phyloP scores from a whole-genome alignment of 2,329 filamentous ascomycete genomes.

The Plectosphaerella cucumerina region DNA sequence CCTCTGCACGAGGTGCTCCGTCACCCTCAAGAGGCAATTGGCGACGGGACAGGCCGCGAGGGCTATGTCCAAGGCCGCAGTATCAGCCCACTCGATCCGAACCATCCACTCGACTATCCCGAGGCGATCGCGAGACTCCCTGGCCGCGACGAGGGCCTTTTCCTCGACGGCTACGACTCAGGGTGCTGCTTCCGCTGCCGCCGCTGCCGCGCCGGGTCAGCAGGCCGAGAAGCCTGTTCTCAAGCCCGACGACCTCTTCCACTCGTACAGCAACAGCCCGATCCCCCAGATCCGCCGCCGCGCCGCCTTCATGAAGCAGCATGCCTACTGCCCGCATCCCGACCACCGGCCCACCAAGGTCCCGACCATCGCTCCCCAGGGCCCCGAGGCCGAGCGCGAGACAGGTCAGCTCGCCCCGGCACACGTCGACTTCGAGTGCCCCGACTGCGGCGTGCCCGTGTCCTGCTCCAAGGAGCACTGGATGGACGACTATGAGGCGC shows the following conservation, averaged over 20 bases:
- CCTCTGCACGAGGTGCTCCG: conserved; percentile 17
- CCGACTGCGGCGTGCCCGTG: conserved; percentile 89
- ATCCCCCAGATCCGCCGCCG: conserved; percentile 82
- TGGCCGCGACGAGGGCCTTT: conserved; percentile 20
- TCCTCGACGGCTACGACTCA: conserved; percentile 19
- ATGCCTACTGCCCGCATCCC: conserved; percentile 90
- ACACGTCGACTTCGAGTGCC: conserved; percentile 90
- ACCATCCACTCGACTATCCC: conserved; percentile 20
- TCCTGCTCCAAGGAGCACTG: conserved; percentile 95
- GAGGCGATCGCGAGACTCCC: conserved; percentile 10
- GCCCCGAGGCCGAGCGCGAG: conserved; percentile 44
- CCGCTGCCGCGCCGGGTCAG: conserved; percentile 12
- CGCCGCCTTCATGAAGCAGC: conserved; percentile 86
- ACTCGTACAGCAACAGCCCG: conserved; percentile 85
- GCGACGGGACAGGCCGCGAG: conserved; percentile 3
- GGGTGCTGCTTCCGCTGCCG: conserved; percentile 14
- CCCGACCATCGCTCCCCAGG: conserved; percentile 59
- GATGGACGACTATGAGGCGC: conserved; percentile 91
- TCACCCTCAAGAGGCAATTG: conserved; percentile 11
- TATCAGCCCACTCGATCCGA: conserved; percentile 23
- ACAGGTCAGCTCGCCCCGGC: conserved; percentile 61
- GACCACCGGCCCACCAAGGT: conserved; percentile 74
- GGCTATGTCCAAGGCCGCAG: conserved; percentile 2
- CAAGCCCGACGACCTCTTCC: conserved; percentile 80
- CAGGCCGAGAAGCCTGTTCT: conserved; percentile 33